Evolutionary conservation across 306 rosid species (phyloP).

Genomic region (Vachellia collinsii): DNA sequence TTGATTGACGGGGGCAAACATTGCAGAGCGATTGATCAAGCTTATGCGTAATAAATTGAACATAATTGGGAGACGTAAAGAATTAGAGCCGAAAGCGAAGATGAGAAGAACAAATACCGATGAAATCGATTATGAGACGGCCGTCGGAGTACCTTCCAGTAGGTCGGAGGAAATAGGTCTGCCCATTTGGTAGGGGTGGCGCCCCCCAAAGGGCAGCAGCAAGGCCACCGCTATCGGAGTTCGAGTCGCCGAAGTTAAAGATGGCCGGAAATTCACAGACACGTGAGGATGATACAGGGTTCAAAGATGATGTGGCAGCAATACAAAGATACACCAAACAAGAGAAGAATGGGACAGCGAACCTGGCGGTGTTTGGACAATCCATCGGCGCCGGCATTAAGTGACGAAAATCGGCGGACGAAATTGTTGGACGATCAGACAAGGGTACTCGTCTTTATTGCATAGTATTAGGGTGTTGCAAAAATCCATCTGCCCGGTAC

Average conservation of each 20-base stretch:
- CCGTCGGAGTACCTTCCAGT: slow-evolving; percentile 36
- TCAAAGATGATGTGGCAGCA: neutral
- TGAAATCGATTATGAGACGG: slow-evolving; percentile 51
- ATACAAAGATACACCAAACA: neutral
- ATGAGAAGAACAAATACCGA: slow-evolving; percentile 21
- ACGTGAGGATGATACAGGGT: neutral
- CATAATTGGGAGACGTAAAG: neutral
- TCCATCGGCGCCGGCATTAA: neutral
- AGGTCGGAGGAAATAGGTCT: neutral
- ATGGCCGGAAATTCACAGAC: neutral
- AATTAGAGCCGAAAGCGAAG: neutral
- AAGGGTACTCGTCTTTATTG: too few relatives aligned
- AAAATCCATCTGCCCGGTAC: too few relatives aligned
- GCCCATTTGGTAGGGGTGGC: neutral
- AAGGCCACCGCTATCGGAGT: neutral
- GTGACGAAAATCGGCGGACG: neutral
- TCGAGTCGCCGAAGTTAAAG: slow-evolving; percentile 14
- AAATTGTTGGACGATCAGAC: neutral
- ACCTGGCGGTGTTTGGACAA: neutral
- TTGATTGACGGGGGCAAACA: neutral
- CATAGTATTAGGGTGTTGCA: too few relatives aligned
- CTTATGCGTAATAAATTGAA: neutral
- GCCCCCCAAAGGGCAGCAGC: neutral
- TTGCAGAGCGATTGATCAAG: neutral
- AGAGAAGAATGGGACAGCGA: neutral